Evolutionary conservation across 345 rosid species (phyloP).

Genomic region (Microcos paniculata): DNA sequence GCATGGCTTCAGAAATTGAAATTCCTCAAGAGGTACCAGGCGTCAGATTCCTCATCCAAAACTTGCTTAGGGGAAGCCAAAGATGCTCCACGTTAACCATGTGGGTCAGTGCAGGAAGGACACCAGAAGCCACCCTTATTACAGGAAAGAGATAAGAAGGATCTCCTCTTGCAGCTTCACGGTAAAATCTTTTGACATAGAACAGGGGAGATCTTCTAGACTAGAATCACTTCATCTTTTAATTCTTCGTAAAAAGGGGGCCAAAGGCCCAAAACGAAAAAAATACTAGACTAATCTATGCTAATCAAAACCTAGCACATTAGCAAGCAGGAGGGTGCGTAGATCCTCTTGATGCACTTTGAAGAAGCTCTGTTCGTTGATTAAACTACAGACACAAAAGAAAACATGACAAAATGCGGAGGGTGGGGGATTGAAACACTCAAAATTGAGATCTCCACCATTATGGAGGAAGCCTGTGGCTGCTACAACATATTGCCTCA

Average conservation of each 20-base stretch:
- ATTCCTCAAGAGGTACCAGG: conserved; percentile 50
- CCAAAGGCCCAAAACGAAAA: neutral
- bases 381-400: no score
- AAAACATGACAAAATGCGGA: no score
- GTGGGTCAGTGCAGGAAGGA: conserved; percentile 50
- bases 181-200: conserved; percentile 54
- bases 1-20: conserved; percentile 56
- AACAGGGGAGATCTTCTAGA: conserved; percentile 57
- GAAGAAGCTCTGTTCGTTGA: no score
- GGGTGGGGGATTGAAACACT: no score
- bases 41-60: conserved; percentile 34
- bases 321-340: no score
- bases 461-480: no score
- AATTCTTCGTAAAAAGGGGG: neutral
- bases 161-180: conserved; percentile 46
- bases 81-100: conserved; percentile 68
- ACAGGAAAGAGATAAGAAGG: conserved; percentile 54
- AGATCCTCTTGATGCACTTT: no score
- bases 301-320: no score
- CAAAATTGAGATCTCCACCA: no score
- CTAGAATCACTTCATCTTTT: conserved; percentile 8
- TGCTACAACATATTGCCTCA: no score
- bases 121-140: conserved; percentile 46
- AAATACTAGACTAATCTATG: neutral
- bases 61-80: conserved; percentile 48